Evolutionary conservation across 2,329 filamentous ascomycete genomes (phyloP).

Genomic region (Leptographium radiaticola): DNA sequence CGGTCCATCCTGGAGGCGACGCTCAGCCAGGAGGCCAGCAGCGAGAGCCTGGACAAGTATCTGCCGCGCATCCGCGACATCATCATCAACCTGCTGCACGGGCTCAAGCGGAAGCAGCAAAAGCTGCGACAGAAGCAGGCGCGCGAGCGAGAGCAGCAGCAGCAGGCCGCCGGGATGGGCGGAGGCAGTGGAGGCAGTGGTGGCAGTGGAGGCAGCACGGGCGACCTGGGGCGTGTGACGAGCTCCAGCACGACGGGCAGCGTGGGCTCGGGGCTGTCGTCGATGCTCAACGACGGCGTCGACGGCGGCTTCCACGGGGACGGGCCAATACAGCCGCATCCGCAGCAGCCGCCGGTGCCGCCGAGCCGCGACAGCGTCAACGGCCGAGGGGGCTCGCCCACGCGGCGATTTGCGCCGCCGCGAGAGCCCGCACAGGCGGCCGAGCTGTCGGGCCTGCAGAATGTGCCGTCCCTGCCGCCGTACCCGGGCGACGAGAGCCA

Average conservation of each 20-base stretch:
- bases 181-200: too few relatives aligned
- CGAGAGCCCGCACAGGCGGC: constrained; percentile 40
- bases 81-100: constrained; percentile 93
- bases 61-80: constrained; percentile 92
- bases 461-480: constrained; percentile 59
- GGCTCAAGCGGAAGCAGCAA: constrained; percentile 93
- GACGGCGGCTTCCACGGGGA: constrained; percentile 36
- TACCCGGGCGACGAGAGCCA: constrained; percentile 34
- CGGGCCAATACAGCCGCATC: constrained; percentile 16
- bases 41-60: constrained; percentile 86
- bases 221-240: constrained; percentile 22
- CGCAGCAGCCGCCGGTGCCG: constrained; percentile 14
- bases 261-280: constrained; percentile 42
- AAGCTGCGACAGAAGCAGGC: constrained; percentile 56
- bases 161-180: constrained; percentile 23
- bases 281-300: constrained; percentile 45
- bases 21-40: constrained; percentile 88
- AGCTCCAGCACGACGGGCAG: constrained; percentile 49
- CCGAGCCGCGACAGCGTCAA: constrained; percentile 16
- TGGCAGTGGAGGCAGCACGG: not conserved
- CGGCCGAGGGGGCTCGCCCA: constrained; percentile 25
- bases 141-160: constrained; percentile 44
- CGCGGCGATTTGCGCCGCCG: constrained; percentile 29
- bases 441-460: constrained; percentile 58
- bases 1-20: constrained; percentile 90